Conservation (phyloP, 1,139 yeast species). For the Nakaseomyces bracarensis region DNA sequence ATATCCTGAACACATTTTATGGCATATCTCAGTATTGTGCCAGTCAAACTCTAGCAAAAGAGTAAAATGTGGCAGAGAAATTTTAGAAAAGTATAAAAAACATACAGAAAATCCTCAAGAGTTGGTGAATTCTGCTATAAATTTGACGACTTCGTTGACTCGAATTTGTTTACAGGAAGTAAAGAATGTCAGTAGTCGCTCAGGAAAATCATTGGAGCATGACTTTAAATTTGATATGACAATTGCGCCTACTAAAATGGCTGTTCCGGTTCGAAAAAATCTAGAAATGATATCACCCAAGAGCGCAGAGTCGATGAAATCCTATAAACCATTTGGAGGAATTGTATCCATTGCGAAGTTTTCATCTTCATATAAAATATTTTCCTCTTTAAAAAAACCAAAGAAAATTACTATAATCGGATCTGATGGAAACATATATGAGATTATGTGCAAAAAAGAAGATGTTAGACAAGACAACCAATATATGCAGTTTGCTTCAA, state of each 20-base stretch:
- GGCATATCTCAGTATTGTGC: constrained; percentile 73
- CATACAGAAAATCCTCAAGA: constrained; percentile 12
- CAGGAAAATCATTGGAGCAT: constrained; percentile 35
- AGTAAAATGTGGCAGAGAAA: constrained; percentile 43
- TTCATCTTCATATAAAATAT: constrained; percentile 39
- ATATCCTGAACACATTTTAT: constrained; percentile 76
- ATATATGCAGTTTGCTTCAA: constrained; percentile 83
- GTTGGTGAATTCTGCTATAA: constrained; percentile 18
- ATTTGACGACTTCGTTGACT: constrained; percentile 26
- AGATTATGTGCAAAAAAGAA: constrained; percentile 78
- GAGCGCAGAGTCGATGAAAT: constrained; percentile 37
- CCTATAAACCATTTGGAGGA: constrained; percentile 48
- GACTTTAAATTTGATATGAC: constrained; percentile 43
- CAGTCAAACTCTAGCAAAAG: constrained; percentile 59
- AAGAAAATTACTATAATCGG: constrained; percentile 71
- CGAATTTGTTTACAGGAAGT: constrained; percentile 28
- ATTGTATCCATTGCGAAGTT: constrained; percentile 53
- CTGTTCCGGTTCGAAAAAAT: constrained; percentile 72
- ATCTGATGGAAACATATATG: constrained; percentile 62
- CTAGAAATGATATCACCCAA: constrained; percentile 60
- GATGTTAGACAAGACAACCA: constrained; percentile 95
- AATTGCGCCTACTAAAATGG: constrained; percentile 55
- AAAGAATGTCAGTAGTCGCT: constrained; percentile 26
- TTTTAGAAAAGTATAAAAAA: constrained; percentile 31
- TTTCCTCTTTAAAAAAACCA: constrained; percentile 82